Evolutionary conservation across 768 basidiomycete species (phyloP).

Genomic region (Chalciporus piperatus): DNA sequence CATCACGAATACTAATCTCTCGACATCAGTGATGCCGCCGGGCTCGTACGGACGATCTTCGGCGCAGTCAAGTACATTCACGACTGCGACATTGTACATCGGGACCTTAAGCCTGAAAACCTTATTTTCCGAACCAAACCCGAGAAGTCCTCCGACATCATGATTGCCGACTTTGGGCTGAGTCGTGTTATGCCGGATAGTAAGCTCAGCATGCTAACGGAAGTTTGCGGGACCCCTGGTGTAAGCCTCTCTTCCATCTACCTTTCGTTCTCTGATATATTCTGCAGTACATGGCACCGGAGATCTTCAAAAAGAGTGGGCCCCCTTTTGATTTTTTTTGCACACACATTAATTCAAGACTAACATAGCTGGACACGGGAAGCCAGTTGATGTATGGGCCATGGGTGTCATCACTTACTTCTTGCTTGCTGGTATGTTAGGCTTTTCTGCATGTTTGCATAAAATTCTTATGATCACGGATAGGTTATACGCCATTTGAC

Average conservation of each 20-base stretch:
- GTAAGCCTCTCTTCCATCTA: constrained; percentile 37
- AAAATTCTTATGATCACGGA: constrained; percentile 6
- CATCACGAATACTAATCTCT: constrained; percentile 17
- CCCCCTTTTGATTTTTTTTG: constrained; percentile 5
- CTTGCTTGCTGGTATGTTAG: constrained; percentile 62
- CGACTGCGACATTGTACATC: constrained; percentile 87
- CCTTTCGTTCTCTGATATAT: constrained; percentile 4
- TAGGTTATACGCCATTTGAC: constrained; percentile 95
- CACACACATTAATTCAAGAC: background rate
- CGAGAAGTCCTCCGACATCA: constrained; percentile 85
- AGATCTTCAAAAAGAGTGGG: constrained; percentile 90
- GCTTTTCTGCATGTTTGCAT: background rate
- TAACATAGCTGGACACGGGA: constrained; percentile 77
- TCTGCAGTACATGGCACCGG: constrained; percentile 86
- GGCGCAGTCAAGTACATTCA: constrained; percentile 91
- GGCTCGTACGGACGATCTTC: constrained; percentile 82
- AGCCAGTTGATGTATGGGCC: constrained; percentile 95
- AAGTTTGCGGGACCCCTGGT: constrained; percentile 94
- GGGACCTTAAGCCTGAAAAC: constrained; percentile 98
- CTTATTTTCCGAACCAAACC: constrained; percentile 86
- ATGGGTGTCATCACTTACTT: constrained; percentile 99
- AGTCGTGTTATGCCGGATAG: constrained; percentile 89
- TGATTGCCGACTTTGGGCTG: constrained; percentile 97
- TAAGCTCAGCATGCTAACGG: constrained; percentile 83
- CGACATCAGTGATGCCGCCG: constrained; percentile 76